Evolutionary conservation across 345 rosid genomes (phyloP), one percentile per base, ranked within the genome.

Genomic region (Gynandropsis gynandra): DNA sequence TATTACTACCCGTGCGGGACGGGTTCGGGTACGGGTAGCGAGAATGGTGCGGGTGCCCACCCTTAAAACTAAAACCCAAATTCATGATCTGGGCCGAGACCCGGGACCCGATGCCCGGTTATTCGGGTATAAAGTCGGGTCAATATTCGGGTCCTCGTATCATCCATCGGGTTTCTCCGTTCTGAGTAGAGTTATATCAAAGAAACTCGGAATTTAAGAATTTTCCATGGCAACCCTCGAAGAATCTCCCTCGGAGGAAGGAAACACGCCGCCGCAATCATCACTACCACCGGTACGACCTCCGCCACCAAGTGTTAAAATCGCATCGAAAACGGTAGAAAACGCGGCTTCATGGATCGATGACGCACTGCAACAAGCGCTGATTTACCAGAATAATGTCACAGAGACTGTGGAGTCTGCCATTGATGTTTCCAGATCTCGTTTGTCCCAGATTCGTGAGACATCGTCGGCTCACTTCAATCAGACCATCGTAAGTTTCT

Each of bases 321-420:
- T 67, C 13, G 68, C 70, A 35, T 63, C 80, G 58, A 74, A 71
- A 58, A 13, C 73, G 55, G 62, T 71, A 9, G 81, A 76, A 50
- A 68, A 74, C 60, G 73, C 65, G 4, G 51, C 76, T 34, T 80
- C 82, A 18, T 92, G 95, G 98, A 74, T 81, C 54, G 94, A 81
- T 16, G 65, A 75, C 59, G 80, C 88, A 12, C 47, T 78, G 66
- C 76, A 73, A 45, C 90, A 85, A 50, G 81, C 79, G 47, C 62
- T 73, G 34, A 62, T 76, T 17, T 81, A 81, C 73, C 80, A 71
- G 61, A 80, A 72, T 48, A 73, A 69, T 32, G 52, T 76, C 27
- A 19, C 64, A 12, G 76, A 76, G 56, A 67, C 74, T 13, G 13
- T 76, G 21, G 82, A 81, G 56, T 70, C 72, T 11, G 50, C 81